Conservation (phyloP, 2,329 filamentous ascomycete genomes). For the Aspergillus sp. region DNA sequence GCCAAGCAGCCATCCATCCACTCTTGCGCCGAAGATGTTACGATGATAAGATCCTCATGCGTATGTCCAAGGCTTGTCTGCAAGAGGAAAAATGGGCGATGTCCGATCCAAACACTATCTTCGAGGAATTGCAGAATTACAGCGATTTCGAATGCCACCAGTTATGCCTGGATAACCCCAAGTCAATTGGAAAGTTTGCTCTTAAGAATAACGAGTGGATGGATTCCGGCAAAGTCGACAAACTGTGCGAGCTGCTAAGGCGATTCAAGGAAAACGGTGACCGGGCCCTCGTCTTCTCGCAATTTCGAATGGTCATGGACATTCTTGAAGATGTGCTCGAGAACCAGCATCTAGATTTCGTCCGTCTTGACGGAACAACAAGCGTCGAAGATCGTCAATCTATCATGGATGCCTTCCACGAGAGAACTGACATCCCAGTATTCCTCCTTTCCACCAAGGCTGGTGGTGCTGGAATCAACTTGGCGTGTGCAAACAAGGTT, state of each 20-base stretch:
- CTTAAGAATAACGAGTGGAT: slow-evolving; percentile 65
- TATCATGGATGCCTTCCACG: slow-evolving; percentile 83
- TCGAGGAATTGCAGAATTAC: slow-evolving; percentile 54
- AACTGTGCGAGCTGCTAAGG: slow-evolving; percentile 71
- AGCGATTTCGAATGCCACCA: slow-evolving; percentile 63
- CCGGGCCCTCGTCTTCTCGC: slow-evolving; percentile 85
- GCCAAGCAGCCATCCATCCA: slow-evolving; percentile 89
- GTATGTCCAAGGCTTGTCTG: slow-evolving; percentile 76
- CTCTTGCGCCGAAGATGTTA: slow-evolving; percentile 83
- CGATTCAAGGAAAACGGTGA: slow-evolving; percentile 78
- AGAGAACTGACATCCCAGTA: slow-evolving; percentile 73
- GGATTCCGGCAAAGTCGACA: slow-evolving; percentile 80
- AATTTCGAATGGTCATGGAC: slow-evolving; percentile 89
- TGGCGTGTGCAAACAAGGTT: slow-evolving; percentile 95
- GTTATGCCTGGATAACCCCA: slow-evolving; percentile 55
- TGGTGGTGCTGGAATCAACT: slow-evolving; percentile 94
- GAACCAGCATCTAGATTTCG: slow-evolving; percentile 70
- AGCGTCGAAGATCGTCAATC: slow-evolving; percentile 80
- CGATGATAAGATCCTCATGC: slow-evolving; percentile 68
- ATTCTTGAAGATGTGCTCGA: slow-evolving; percentile 82
- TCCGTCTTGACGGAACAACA: slow-evolving; percentile 83
- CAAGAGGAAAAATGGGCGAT: slow-evolving; percentile 60
- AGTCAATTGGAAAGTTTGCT: slow-evolving; percentile 55
- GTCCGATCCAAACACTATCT: slow-evolving; percentile 53
- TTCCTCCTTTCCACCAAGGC: slow-evolving; percentile 93